Evolutionary conservation across 495 filamentous ascomycete species (phyloP), one percentile per base, ranked within the genome.

Genomic region (Tetracladium setigerum): DNA sequence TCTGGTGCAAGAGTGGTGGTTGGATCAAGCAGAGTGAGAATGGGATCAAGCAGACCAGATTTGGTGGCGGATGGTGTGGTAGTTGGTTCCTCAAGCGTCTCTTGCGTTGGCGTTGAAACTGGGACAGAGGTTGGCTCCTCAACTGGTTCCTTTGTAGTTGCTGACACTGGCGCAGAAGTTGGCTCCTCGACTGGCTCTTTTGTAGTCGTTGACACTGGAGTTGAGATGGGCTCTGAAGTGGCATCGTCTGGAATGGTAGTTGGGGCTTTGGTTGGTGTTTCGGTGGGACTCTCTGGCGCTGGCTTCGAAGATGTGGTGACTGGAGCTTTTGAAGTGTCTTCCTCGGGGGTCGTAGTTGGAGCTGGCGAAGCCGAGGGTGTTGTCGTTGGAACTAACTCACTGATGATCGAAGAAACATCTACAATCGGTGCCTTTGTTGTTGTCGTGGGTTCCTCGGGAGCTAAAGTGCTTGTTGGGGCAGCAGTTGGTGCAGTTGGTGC

Each of bases 381-480:
- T 12, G 24, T 43, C 41, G 48, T 18, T 18, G 30, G 9, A 10
- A 17, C 36, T 15, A 31, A 1, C 4, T 41, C 38, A 31, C 40
- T 46, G 15, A 30, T 18, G 14, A n/a, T 22, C 13, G 53, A 53
- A 19, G 42, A 16, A 24, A 27, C 7, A 27, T 27, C 22, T 3
- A 27, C 7, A 7, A 27, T 27, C 7, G 22, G 22, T 27, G 22
- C 22, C 3, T 27, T 27, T 27, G 22, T 27, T 37, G 6, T 40
- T 40, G 46, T 36, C 31, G 60, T 55, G 8, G 55, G 44, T 1
- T 48, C 52, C 19, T 47, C 48, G 39, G 65, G 59, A 44, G 61
- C 54, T 42, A 57, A 62, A 39, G 65, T 55, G 19, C 58, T 53
- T 14, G 67, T 60, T 27, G 39, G 22, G 18, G 18, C 39, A 27